A percentile compares a stretch with the other conserved stretches of the same genome.
Evolutionary conservation across 1,284 basidiomycete species (phyloP).

Genomic region (Earliella scabrosa): DNA sequence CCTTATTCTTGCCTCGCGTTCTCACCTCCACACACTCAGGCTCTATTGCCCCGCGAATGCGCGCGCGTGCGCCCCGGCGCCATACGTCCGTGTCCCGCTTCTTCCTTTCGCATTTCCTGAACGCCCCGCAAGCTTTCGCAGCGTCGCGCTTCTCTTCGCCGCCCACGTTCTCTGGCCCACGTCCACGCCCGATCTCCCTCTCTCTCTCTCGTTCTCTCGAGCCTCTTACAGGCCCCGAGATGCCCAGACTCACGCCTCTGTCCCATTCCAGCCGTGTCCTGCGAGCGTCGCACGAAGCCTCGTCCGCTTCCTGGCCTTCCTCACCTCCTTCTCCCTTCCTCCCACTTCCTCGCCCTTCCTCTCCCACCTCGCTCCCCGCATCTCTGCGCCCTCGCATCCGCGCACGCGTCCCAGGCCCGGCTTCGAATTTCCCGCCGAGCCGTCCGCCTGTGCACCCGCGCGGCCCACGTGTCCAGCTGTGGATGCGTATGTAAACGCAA

Average conservation of each 20-base stretch:
- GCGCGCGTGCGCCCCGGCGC: too few relatives aligned
- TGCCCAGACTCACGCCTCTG: too few relatives aligned
- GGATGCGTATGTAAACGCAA: slow-evolving; percentile 20
- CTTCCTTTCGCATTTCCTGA: not conserved
- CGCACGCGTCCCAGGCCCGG: not conserved
- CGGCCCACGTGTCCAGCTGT: slow-evolving; percentile 10
- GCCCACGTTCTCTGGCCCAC: not conserved
- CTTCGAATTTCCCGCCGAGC: not conserved
- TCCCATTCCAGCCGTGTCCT: too few relatives aligned
- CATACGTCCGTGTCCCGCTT: not conserved
- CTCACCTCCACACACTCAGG: not conserved
- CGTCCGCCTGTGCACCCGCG: not conserved
- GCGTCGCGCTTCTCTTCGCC: not conserved
- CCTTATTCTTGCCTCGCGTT: not conserved
- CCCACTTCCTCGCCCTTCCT: too few relatives aligned
- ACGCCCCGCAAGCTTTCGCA: not conserved
- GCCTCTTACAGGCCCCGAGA: not conserved
- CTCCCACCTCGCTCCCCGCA: not conserved
- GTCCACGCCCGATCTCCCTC: not conserved
- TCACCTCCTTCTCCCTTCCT: too few relatives aligned
- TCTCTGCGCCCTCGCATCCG: not conserved
- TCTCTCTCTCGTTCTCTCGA: not conserved
- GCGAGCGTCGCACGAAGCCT: not conserved
- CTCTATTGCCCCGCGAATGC: not conserved
- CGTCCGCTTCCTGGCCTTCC: too few relatives aligned